Conservation (phyloP, 805 yeast genomes). For the Scheffersomyces lignosus region DNA sequence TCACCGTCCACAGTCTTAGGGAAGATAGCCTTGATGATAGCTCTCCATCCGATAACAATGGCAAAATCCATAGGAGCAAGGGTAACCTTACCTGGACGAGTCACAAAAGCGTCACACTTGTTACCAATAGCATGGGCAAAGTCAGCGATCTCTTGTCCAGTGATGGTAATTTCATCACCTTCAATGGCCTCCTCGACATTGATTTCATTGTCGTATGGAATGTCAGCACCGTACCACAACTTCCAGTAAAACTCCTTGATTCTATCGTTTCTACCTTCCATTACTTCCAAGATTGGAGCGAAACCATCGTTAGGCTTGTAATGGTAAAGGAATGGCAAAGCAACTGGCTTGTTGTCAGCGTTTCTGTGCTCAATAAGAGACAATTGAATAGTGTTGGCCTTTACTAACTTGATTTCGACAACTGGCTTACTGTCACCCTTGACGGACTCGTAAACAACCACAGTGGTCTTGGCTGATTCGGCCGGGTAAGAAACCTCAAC, state of each 20-base stretch:
- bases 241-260: slow-evolving; percentile 97
- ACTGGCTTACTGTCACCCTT: slow-evolving; percentile 71
- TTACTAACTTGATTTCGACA: slow-evolving; percentile 57
- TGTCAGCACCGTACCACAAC: slow-evolving; percentile 79
- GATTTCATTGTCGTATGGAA: slow-evolving; percentile 65
- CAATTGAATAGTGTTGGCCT: slow-evolving; percentile 59
- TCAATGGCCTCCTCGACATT: slow-evolving; percentile 70
- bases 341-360: slow-evolving; percentile 69
- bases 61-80: slow-evolving; percentile 99
- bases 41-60: slow-evolving; percentile 97
- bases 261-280: slow-evolving; percentile 87
- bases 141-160: slow-evolving; percentile 78
- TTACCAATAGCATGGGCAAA: slow-evolving; percentile 97
- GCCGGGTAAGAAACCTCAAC: slow-evolving; percentile 57
- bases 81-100: slow-evolving; percentile 78
- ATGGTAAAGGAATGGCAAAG: slow-evolving; percentile 73
- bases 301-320: slow-evolving; percentile 88
- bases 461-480: slow-evolving; percentile 52
- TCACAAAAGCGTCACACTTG: slow-evolving; percentile 93
- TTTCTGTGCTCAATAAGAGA: slow-evolving; percentile 86
- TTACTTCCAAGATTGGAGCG: slow-evolving; percentile 89
- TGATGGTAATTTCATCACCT: slow-evolving; percentile 68
- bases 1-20: slow-evolving; percentile 97
- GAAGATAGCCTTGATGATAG: slow-evolving; percentile 97
- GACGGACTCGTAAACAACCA: slow-evolving; percentile 67